phyloP scores from a whole-genome alignment of 352 stramenopile species.

The Globisporangium okanoganense region DNA sequence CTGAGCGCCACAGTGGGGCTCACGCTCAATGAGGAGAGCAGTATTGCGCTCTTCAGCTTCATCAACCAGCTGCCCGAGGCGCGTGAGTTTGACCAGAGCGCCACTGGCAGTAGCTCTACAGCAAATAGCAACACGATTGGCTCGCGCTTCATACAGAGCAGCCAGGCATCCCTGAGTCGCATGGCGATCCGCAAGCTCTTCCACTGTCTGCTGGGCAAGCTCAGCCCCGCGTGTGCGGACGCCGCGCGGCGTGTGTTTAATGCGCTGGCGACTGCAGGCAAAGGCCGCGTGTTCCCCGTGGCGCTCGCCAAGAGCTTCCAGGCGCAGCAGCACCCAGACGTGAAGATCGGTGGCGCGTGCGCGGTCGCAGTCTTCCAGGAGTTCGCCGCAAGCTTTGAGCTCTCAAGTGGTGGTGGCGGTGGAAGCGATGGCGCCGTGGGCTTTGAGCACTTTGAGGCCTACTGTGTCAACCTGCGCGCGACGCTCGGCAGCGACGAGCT shows the following conservation, averaged over 20 bases:
- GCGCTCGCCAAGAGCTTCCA: constrained; percentile 62
- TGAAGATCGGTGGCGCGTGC: constrained; percentile 38
- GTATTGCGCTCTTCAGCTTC: constrained; percentile 46
- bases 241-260: constrained; percentile 37
- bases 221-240: constrained; percentile 33
- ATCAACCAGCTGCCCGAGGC: constrained; percentile 29
- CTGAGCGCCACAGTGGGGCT: constrained; percentile 36
- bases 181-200: constrained; percentile 39
- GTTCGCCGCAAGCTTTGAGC: constrained; percentile 64
- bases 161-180: constrained; percentile 15
- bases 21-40: constrained; percentile 36
- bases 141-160: constrained; percentile 37
- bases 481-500: constrained; percentile 48
- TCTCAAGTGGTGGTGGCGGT: constrained; percentile 25
- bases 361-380: constrained; percentile 56
- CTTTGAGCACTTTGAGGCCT: constrained; percentile 64
- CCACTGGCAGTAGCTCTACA: not conserved
- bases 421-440: constrained; percentile 32
- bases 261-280: constrained; percentile 36
- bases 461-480: constrained; percentile 52
- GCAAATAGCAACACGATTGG: constrained; percentile 20
- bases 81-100: not conserved
- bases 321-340: constrained; percentile 49
- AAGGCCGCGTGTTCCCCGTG: constrained; percentile 58
- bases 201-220: constrained; percentile 30